Conservation (phyloP, 2,329 filamentous ascomycete genomes). For the Penicillium sp. region DNA sequence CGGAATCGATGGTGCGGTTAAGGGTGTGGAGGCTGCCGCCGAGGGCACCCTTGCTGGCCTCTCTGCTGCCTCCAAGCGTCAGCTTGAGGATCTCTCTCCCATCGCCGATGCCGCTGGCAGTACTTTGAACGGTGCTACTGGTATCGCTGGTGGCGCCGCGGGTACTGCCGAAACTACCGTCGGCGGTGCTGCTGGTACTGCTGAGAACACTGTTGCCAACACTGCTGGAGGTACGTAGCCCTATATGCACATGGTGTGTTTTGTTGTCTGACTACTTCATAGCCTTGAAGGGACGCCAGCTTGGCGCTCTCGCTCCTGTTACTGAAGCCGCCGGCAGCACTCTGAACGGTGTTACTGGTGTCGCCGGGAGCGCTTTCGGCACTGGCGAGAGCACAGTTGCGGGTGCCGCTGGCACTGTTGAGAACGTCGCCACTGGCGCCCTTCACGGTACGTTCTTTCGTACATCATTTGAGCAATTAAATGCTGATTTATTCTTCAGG, state of each 20-base stretch:
- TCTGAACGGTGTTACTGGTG: slow-evolving; percentile 1
- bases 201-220: slow-evolving; percentile 6
- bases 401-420: slow-evolving; percentile 11
- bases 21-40: slow-evolving; percentile 5
- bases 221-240: background rate
- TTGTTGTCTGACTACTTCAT: background rate
- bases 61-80: slow-evolving; percentile 7
- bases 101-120: background rate
- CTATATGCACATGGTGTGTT: background rate
- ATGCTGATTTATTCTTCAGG: background rate
- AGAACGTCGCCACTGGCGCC: background rate
- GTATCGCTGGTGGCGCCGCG: slow-evolving; percentile 13
- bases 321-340: background rate
- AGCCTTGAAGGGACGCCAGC: background rate
- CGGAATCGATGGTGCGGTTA: slow-evolving; percentile 2
- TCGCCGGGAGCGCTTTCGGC: slow-evolving; percentile 14
- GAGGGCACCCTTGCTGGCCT: slow-evolving; percentile 1
- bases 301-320: background rate
- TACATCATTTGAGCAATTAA: no score
- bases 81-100: background rate
- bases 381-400: slow-evolving; percentile 12
- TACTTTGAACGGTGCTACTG: background rate
- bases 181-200: slow-evolving; percentile 11
- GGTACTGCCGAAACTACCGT: slow-evolving; percentile 14
- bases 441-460: background rate